Evolutionary conservation across 257 asterid genomes (phyloP), one percentile per base, ranked within the genome.

Genomic region (Ophiorrhiza pumila): DNA sequence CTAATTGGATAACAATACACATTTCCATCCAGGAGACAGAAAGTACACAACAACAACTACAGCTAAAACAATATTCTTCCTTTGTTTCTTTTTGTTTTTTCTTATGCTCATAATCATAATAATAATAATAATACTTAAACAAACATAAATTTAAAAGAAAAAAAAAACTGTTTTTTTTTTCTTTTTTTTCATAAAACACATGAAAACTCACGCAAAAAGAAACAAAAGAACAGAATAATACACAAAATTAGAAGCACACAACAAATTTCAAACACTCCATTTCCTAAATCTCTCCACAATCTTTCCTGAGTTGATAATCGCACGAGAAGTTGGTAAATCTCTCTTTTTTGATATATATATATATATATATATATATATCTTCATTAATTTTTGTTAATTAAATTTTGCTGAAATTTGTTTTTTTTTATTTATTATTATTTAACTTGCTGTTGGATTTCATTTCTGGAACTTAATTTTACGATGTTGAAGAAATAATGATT

Each of bases 161-260:
- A 55, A 64, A 65, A 46, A 47, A 31, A 45, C 1, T 49, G 1
- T 49, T 14, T 35, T 20, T 37, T 20, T 62, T 0, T 31, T 42
- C 20, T 23, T 42, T 13, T 69, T 34, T 29, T 42, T 17, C 13
- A 27, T 25, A 59, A 65, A 32, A 56, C 50, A 34, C 69, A 67
- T 58, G 55, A 68, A 69, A 59, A 67, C 43, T 31, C 73, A 58
- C 73, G 65, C 60, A n/a, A 76, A 58, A 69, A 69, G 75, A 56
- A 69, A 62, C 76, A 53, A 50, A 76, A 50, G 27, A 43, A 71
- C 67, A 71, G 72, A 76, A 71, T 62, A 70, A 64, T 31, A 35
- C 49, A 69, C 50, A 45, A 31, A 2, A 14, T 53, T 20, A 53
- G 41, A 49, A 52, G 31, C 9, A 63, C 64, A 61, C 53, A 56